A percentile compares a stretch with the other conserved stretches of the same genome.
Conservation (phyloP, 768 basidiomycete genomes). For the Suillus tomentosus region DNA sequence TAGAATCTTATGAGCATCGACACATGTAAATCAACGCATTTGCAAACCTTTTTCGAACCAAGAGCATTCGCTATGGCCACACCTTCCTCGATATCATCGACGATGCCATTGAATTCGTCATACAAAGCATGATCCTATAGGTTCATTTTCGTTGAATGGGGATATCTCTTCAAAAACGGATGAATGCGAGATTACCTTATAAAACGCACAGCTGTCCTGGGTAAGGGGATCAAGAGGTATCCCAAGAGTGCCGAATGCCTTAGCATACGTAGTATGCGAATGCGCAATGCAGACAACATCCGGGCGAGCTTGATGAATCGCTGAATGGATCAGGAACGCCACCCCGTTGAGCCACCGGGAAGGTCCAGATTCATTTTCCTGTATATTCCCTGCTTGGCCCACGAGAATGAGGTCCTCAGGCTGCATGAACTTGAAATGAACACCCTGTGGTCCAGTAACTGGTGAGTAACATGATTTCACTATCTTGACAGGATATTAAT, state of each 20-base stretch:
- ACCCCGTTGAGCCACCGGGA: constrained; percentile 38
- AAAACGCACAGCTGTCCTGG: constrained; percentile 38
- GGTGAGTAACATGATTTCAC: not conserved
- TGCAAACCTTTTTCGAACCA: constrained; percentile 27
- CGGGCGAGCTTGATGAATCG: constrained; percentile 36
- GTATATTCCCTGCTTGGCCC: constrained; percentile 38
- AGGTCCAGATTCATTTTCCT: constrained; percentile 34
- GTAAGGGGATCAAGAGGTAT: constrained; percentile 33
- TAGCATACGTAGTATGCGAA: constrained; percentile 38
- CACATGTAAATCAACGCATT: not conserved
- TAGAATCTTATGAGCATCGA: not conserved
- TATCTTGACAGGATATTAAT: constrained; percentile 4
- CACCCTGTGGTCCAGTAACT: constrained; percentile 29
- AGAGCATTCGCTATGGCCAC: constrained; percentile 32
- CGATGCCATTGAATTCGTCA: constrained; percentile 37
- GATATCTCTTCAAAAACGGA: not conserved
- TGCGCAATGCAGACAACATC: constrained; percentile 39
- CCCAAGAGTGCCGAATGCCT: constrained; percentile 40
- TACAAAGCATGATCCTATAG: constrained; percentile 33
- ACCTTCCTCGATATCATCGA: constrained; percentile 36
- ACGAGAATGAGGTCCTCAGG: constrained; percentile 48
- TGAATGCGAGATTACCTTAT: constrained; percentile 20
- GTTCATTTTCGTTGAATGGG: not conserved
- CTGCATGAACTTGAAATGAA: constrained; percentile 49
- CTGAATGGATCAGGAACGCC: constrained; percentile 41